A percentile compares a stretch with the other conserved stretches of the same genome.
These are phyloP conservation scores for Trebouxiophyceae sp. DNA, from an alignment of 163 green algal genomes.

Conservation along the genomic window DNA sequence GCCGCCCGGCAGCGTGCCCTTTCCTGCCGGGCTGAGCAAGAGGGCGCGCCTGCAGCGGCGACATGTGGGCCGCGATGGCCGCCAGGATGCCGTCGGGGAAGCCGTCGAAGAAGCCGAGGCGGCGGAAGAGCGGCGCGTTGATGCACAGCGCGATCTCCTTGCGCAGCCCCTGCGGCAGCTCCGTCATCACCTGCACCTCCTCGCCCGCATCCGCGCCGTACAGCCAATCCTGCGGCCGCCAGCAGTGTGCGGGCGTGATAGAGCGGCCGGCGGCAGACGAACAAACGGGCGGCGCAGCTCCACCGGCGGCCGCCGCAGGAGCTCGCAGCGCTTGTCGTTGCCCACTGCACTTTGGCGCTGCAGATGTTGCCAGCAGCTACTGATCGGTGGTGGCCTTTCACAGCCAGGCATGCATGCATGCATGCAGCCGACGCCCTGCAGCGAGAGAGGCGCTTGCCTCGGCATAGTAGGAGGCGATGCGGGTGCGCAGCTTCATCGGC, in stretches of 20 bases:
- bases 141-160: conserved; percentile 16
- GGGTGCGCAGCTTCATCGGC: conserved; percentile 1
- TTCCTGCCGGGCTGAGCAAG: too few species aligned
- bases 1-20: too few species aligned
- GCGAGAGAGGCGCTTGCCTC: conserved; percentile 10
- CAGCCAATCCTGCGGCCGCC: conserved; percentile 7
- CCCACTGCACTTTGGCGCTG: too few species aligned
- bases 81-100: not conserved
- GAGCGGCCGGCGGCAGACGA: too few species aligned
- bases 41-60: conserved; percentile 3
- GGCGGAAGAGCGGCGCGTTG: conserved; percentile 10
- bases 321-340: too few species aligned
- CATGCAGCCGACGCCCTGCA: too few species aligned
- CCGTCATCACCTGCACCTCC: conserved; percentile 14
- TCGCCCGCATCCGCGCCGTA: not conserved
- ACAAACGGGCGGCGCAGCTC: too few species aligned
- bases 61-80: conserved; percentile 5
- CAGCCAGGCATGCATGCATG: too few species aligned
- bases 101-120: conserved; percentile 16
- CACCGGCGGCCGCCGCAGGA: too few species aligned
- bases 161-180: conserved; percentile 20
- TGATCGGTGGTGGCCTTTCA: too few species aligned
- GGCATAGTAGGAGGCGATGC: conserved; percentile 14
- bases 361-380: too few species aligned
- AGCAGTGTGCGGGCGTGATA: too few species aligned